Percentiles rank a stretch among this genome's conserved stretches.
Evolutionary conservation across 495 filamentous ascomycete genomes (phyloP).

Genomic region (Aspergillus nanangensis): DNA sequence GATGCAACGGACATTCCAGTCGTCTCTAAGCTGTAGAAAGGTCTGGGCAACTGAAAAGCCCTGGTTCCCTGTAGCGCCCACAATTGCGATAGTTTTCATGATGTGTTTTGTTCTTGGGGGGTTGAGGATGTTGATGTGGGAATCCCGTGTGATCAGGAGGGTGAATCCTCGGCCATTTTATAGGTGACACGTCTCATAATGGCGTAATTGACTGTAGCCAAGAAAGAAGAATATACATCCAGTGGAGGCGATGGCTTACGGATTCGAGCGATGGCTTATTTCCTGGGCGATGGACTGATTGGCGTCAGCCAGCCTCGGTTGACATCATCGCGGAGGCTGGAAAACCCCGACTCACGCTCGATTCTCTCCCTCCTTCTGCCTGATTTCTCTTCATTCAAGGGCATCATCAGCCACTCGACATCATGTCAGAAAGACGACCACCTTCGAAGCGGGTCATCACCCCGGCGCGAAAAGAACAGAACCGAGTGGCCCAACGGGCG

Average conservation of each 20-base stretch:
- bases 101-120: background rate
- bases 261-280: conserved; percentile 21
- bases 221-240: too few species aligned
- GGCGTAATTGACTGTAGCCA: too few species aligned
- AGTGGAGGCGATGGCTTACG: too few species aligned
- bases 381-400: too few species aligned
- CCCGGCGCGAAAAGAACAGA: conserved; percentile 36
- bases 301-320: conserved; percentile 8
- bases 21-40: conserved; percentile 28
- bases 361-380: too few species aligned
- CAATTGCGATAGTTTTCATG: conserved; percentile 22
- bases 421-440: background rate
- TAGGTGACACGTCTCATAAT: too few species aligned
- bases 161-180: too few species aligned
- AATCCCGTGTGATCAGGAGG: conserved; percentile 1
- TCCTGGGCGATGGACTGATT: conserved; percentile 1
- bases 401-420: conserved; percentile 1
- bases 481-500: conserved; percentile 33
- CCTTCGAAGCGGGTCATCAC: conserved; percentile 33
- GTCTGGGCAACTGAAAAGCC: conserved; percentile 41
- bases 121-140: background rate
- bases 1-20: conserved; percentile 38
- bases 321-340: too few species aligned
- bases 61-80: conserved; percentile 41
- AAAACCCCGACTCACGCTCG: too few species aligned